A percentile compares a stretch with the other conserved stretches of the same genome.
Evolutionary conservation across 768 basidiomycete species (phyloP).

Genomic region (Leccinum boreale): DNA sequence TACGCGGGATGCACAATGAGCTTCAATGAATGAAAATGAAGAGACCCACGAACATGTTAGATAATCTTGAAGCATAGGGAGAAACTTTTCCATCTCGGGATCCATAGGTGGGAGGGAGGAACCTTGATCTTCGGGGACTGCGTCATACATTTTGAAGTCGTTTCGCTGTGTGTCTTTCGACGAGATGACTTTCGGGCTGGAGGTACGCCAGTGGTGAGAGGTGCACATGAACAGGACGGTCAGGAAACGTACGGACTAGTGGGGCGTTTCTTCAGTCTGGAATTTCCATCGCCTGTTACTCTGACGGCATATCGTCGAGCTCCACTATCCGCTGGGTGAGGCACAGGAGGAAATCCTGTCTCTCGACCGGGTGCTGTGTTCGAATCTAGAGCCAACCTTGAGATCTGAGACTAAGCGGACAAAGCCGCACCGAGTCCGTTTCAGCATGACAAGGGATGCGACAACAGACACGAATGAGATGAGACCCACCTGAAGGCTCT

Average conservation of each 20-base stretch:
- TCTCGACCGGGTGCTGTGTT: constrained; percentile 20
- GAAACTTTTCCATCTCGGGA: constrained; percentile 71
- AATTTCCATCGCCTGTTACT: constrained; percentile 13
- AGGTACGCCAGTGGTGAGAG: background rate
- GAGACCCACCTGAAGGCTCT: constrained; percentile 57
- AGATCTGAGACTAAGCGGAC: constrained; percentile 50
- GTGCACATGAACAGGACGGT: background rate
- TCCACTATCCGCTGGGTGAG: constrained; percentile 35
- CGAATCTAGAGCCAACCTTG: constrained; percentile 46
- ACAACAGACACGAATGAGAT: background rate
- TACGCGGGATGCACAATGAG: constrained; percentile 9
- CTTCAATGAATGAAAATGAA: background rate
- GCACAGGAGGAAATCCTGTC: constrained; percentile 3
- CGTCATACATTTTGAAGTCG: constrained; percentile 71
- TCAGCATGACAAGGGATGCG: background rate
- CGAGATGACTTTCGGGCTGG: constrained; percentile 56
- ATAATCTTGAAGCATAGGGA: constrained; percentile 77
- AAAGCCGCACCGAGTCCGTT: background rate
- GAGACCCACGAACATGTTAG: constrained; percentile 45
- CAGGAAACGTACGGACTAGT: constrained; percentile 41
- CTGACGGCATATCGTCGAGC: constrained; percentile 50
- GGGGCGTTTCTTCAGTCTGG: constrained; percentile 24
- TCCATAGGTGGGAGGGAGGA: constrained; percentile 36
- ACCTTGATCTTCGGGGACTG: constrained; percentile 45
- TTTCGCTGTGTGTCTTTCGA: constrained; percentile 44